phyloP scores from a whole-genome alignment of 345 rosid genomes.

The Eucalyptus erythrocorys region DNA sequence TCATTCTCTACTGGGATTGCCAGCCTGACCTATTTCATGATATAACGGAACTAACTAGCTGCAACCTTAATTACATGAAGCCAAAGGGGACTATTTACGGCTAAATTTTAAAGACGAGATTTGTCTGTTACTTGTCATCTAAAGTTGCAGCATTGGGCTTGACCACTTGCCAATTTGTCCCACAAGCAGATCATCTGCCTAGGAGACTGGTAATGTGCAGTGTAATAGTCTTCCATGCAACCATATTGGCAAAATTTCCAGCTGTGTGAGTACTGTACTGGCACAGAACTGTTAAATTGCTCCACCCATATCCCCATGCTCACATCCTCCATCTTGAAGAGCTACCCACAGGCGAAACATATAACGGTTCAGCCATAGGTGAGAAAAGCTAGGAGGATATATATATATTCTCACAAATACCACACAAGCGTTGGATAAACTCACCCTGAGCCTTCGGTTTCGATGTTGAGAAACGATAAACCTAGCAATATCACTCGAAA shows the following conservation, averaged over 20 bases:
- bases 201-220: conserved; percentile 97
- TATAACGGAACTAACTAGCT: neutral
- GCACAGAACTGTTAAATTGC: conserved; percentile 47
- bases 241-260: conserved; percentile 98
- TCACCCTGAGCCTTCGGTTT: conserved; percentile 59
- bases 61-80: neutral
- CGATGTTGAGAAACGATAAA: conserved; percentile 51
- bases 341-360: conserved; percentile 22
- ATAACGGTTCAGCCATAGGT: neutral
- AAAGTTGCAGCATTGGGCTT: conserved; percentile 77
- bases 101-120: neutral
- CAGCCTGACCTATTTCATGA: neutral
- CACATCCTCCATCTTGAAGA: conserved; percentile 99
- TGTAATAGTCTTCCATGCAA: conserved; percentile 78
- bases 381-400: neutral
- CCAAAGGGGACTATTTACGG: neutral
- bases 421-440: neutral
- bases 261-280: conserved; percentile 86
- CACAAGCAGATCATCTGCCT: conserved; percentile 92
- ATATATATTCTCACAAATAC: neutral
- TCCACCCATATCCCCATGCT: conserved; percentile 99
- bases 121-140: conserved; percentile 23
- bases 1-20: neutral
- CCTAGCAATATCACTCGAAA: conserved; percentile 67
- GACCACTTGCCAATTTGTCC: conserved; percentile 80